Conservation (phyloP, 129 eudicot species). For the Tagetes patula region DNA sequence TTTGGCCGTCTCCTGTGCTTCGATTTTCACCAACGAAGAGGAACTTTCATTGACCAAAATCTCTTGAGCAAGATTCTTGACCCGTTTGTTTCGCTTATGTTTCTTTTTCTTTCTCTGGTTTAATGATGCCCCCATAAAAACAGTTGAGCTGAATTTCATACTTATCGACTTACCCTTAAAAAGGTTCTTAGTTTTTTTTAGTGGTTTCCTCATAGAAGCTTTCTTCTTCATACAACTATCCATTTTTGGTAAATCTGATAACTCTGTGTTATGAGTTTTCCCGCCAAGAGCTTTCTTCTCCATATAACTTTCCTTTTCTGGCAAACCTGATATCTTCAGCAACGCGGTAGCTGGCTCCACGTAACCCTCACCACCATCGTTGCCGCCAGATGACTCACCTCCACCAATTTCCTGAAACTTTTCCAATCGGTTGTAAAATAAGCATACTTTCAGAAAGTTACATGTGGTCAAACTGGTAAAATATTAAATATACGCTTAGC, state of each 20-base stretch:
- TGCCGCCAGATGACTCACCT: constrained; percentile 14
- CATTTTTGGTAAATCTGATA: constrained; percentile 1
- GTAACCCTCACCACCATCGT: constrained; percentile 18
- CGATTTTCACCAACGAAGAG: constrained; percentile 25
- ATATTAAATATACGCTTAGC: background rate
- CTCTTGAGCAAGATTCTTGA: constrained; percentile 32
- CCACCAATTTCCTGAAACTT: constrained; percentile 22
- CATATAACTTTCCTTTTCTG: constrained; percentile 9
- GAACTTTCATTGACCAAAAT: constrained; percentile 34
- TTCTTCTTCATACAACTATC: background rate
- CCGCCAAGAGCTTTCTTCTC: constrained; percentile 27
- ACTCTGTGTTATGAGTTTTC: constrained; percentile 1
- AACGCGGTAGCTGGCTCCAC: constrained; percentile 11
- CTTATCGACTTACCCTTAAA: constrained; percentile 35
- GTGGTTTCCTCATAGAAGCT: background rate
- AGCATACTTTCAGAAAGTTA: background rate
- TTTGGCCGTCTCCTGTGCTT: constrained; percentile 33
- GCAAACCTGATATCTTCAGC: constrained; percentile 23
- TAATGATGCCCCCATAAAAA: constrained; percentile 50
- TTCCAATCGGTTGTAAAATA: constrained; percentile 6
- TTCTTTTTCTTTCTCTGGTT: constrained; percentile 55
- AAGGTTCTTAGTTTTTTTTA: constrained; percentile 34
- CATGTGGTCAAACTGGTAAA: background rate
- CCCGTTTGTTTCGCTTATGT: constrained; percentile 35
- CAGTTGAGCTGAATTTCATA: constrained; percentile 53